Conservation (phyloP, 1,139 yeast species). For the Candida frijolesensis region DNA sequence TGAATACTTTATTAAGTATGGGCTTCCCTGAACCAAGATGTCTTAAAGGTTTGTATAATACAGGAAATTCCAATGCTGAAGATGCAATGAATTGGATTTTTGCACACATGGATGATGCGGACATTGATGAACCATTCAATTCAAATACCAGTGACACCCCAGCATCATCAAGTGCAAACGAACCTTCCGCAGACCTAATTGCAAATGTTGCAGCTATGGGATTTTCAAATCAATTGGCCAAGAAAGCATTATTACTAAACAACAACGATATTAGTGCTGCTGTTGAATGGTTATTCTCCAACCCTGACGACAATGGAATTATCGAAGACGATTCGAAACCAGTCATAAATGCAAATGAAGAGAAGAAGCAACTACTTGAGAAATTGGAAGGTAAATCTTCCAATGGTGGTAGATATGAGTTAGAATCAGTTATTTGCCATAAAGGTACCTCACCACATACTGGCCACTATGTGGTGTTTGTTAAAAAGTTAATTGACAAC, state of each 20-base stretch:
- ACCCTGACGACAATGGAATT: conserved; percentile 63
- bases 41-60: conserved; percentile 66
- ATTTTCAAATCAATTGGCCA: conserved; percentile 60
- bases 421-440: conserved; percentile 84
- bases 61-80: conserved; percentile 72
- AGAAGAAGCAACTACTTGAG: conserved; percentile 21
- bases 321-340: conserved; percentile 21
- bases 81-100: conserved; percentile 91
- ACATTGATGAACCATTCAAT: conserved; percentile 65
- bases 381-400: conserved; percentile 15
- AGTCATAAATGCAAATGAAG: conserved; percentile 24
- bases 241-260: conserved; percentile 65
- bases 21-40: conserved; percentile 81
- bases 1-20: conserved; percentile 67
- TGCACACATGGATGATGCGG: conserved; percentile 83
- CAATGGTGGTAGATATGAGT: conserved; percentile 39
- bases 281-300: conserved; percentile 84
- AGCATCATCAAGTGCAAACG: conserved; percentile 19
- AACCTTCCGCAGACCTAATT: conserved; percentile 43
- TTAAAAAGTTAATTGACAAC: conserved; percentile 46
- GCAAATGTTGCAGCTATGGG: conserved; percentile 75
- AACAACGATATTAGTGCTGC: conserved; percentile 69
- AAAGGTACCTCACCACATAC: conserved; percentile 94
- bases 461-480: conserved; percentile 92
- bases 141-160: conserved; percentile 17